Conservation (phyloP, 306 rosid species). For the Glycine tomentella region DNA sequence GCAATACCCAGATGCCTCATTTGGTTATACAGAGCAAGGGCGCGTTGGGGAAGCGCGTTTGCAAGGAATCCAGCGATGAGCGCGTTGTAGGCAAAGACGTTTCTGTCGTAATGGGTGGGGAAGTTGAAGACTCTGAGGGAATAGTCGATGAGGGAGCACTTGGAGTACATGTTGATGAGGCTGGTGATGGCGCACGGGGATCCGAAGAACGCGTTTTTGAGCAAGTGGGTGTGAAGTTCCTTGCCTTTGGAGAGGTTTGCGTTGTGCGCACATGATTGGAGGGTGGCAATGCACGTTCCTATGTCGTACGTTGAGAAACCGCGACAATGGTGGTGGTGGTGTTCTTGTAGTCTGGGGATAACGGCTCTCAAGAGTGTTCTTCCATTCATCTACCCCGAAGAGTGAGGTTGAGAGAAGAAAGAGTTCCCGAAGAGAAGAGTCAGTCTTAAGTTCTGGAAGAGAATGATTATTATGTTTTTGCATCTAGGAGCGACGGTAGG, state of each 20-base stretch:
- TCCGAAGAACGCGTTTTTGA: slow-evolving; percentile 61
- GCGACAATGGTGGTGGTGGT: neutral
- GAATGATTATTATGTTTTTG: too few relatives aligned
- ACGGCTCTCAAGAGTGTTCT: slow-evolving; percentile 28
- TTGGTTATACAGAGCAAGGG: slow-evolving; percentile 56
- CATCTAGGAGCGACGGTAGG: too few relatives aligned
- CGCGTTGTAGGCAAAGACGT: slow-evolving; percentile 77
- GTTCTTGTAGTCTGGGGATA: slow-evolving; percentile 27
- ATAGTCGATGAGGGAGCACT: slow-evolving; percentile 61
- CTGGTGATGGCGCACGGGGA: slow-evolving; percentile 72
- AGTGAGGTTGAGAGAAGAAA: too few relatives aligned
- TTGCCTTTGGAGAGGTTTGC: slow-evolving; percentile 63
- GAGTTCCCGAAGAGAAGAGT: too few relatives aligned
- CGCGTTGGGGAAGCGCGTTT: slow-evolving; percentile 57
- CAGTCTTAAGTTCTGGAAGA: too few relatives aligned
- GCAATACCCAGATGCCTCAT: slow-evolving; percentile 64
- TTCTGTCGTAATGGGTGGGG: slow-evolving; percentile 52
- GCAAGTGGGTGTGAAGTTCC: slow-evolving; percentile 59
- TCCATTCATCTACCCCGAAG: slow-evolving; percentile 34
- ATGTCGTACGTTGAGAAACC: slow-evolving; percentile 56
- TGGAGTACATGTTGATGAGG: slow-evolving; percentile 88
- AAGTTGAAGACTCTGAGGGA: slow-evolving; percentile 64
- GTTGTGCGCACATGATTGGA: slow-evolving; percentile 69
- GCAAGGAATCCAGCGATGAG: slow-evolving; percentile 74
- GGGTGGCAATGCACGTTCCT: slow-evolving; percentile 59